A percentile compares a stretch with the other conserved stretches of the same genome.
Conservation (phyloP, 805 yeast genomes). For the Danielozyma ontarioensis region DNA sequence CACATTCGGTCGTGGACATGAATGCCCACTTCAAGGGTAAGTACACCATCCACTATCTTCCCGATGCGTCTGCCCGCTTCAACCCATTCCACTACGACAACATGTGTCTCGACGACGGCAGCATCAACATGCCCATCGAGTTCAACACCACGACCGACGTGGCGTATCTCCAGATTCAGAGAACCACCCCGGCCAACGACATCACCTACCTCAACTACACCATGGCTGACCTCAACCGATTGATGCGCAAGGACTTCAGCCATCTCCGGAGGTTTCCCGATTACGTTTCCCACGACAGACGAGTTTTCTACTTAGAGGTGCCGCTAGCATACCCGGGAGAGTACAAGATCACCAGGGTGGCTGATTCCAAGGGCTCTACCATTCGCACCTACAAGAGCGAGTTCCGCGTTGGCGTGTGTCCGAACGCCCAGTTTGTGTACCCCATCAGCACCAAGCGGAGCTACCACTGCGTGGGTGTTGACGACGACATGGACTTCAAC, state of each 20-base stretch:
- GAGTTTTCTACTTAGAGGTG: slow-evolving; percentile 55
- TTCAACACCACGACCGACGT: slow-evolving; percentile 77
- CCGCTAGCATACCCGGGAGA: slow-evolving; percentile 69
- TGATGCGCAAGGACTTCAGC: slow-evolving; percentile 24
- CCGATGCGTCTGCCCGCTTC: slow-evolving; percentile 82
- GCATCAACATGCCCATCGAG: slow-evolving; percentile 57
- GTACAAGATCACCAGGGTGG: slow-evolving; percentile 65
- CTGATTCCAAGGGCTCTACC: slow-evolving; percentile 57
- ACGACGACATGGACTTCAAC: slow-evolving; percentile 35
- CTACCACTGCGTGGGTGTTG: slow-evolving; percentile 50
- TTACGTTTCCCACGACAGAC: slow-evolving; percentile 24
- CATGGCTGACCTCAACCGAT: slow-evolving; percentile 46
- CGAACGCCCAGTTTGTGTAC: slow-evolving; percentile 53
- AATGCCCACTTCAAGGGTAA: slow-evolving; percentile 76
- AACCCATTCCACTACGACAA: slow-evolving; percentile 64
- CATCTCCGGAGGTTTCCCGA: slow-evolving; percentile 21
- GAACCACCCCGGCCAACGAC: slow-evolving; percentile 50
- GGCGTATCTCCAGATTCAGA: slow-evolving; percentile 59
- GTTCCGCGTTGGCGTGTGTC: slow-evolving; percentile 71
- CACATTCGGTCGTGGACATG: slow-evolving; percentile 37
- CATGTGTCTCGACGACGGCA: slow-evolving; percentile 50
- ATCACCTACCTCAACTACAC: slow-evolving; percentile 49
- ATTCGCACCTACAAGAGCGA: slow-evolving; percentile 59
- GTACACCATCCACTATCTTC: slow-evolving; percentile 79
- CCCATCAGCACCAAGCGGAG: slow-evolving; percentile 19